Percentiles rank a stretch among this genome's conserved stretches.
Conservation (phyloP, 495 filamentous ascomycete genomes). For the Tuber indicum region DNA sequence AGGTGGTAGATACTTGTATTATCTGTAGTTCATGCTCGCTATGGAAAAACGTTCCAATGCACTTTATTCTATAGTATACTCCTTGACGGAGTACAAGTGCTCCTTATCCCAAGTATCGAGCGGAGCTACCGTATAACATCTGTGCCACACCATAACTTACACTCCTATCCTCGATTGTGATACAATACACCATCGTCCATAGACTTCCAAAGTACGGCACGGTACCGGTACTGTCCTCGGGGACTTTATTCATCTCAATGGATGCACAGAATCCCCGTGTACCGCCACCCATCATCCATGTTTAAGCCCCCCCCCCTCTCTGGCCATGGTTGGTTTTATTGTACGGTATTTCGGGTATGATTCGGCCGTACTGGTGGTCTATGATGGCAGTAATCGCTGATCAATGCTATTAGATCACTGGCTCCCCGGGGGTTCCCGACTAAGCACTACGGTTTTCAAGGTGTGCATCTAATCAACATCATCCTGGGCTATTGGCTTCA, state of each 20-base stretch:
- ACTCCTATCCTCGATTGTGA: not conserved
- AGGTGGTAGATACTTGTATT: no score
- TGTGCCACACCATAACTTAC: not conserved
- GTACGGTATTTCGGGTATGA: not conserved
- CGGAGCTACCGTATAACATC: not conserved
- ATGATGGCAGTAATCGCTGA: not conserved
- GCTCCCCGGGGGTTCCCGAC: not conserved
- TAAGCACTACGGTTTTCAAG: not conserved
- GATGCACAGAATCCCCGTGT: not conserved
- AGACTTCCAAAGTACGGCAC: not conserved
- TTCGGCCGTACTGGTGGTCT: not conserved
- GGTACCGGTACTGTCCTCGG: not conserved
- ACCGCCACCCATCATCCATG: not conserved
- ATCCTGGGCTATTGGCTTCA: not conserved
- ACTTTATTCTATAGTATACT: not conserved
- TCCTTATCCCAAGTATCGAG: not conserved
- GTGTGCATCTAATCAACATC: constrained; percentile 1
- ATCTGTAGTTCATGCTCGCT: not conserved
- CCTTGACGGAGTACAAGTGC: not conserved
- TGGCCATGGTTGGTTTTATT: not conserved
- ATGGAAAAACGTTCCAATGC: not conserved
- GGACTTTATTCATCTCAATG: not conserved
- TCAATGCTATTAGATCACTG: not conserved
- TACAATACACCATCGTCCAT: not conserved
- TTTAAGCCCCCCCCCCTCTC: not conserved